phyloP scores from a whole-genome alignment of 2,329 filamentous ascomycete species.

The Fusarium algeriense region DNA sequence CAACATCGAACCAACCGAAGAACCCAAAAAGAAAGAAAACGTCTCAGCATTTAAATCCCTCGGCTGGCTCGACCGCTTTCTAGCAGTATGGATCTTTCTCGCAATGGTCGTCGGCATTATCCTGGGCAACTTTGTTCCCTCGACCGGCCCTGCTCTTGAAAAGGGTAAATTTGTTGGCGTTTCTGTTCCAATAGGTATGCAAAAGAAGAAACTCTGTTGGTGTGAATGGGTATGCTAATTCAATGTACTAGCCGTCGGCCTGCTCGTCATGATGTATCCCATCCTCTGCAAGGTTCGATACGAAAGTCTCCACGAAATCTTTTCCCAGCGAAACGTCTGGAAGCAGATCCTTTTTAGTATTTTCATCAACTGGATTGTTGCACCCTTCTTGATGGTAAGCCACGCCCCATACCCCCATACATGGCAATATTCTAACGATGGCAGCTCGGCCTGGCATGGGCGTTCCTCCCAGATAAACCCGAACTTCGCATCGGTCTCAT shows the following conservation, averaged over 20 bases:
- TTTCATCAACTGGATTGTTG: constrained; percentile 84
- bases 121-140: constrained; percentile 79
- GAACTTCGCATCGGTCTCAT: constrained; percentile 76
- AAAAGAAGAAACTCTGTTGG: rapidly evolving
- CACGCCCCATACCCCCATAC: constrained; percentile 14
- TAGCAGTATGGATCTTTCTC: constrained; percentile 80
- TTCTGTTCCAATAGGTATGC: constrained; percentile 73
- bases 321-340: constrained; percentile 75
- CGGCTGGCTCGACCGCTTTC: constrained; percentile 71
- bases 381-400: constrained; percentile 82
- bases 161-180: constrained; percentile 78
- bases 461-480: constrained; percentile 70
- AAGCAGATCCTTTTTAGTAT: constrained; percentile 83
- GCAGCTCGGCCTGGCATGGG: constrained; percentile 75
- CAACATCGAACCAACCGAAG: background rate
- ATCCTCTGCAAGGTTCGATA: constrained; percentile 89
- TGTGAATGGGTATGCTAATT: background rate
- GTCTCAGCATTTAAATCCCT: constrained; percentile 65
- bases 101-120: constrained; percentile 83
- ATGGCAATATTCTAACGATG: constrained; percentile 14
- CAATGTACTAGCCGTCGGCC: constrained; percentile 71
- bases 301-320: constrained; percentile 77
- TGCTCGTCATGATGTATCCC: constrained; percentile 95
- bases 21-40: background rate
- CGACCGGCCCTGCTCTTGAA: constrained; percentile 71